Conservation (phyloP, 306 rosid species). For the Lathyrus aphaca region DNA sequence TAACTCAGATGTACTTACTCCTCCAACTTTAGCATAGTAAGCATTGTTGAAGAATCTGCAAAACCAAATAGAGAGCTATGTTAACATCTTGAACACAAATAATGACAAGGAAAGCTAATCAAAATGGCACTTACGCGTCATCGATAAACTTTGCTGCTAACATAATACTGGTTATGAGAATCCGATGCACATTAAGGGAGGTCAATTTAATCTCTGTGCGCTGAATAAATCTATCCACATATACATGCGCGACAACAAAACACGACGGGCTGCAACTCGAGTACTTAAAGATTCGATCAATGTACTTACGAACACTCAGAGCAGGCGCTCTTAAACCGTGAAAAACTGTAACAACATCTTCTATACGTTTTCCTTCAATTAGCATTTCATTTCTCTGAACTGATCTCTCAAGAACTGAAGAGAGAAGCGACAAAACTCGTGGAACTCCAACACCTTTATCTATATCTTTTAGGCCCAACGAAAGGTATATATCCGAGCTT, state of each 20-base stretch:
- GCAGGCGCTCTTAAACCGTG: conserved; percentile 86
- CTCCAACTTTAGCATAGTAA: conserved; percentile 96
- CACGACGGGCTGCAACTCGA: conserved; percentile 95
- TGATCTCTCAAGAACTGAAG: conserved; percentile 76
- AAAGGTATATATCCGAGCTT: conserved; percentile 59
- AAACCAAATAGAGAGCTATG: conserved; percentile 29
- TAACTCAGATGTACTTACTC: conserved; percentile 77
- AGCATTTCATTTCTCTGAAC: conserved; percentile 69
- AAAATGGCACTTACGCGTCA: conserved; percentile 70
- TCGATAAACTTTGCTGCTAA: conserved; percentile 91
- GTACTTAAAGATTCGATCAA: conserved; percentile 90
- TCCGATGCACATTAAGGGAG: conserved; percentile 88
- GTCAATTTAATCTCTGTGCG: conserved; percentile 62
- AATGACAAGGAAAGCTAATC: conserved; percentile 1
- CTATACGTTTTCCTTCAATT: conserved; percentile 51
- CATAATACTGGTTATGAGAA: conserved; percentile 88
- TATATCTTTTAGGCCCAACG: conserved; percentile 65
- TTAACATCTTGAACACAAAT: conserved; percentile 20
- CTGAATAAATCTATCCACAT: conserved; percentile 75
- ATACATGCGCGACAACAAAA: conserved; percentile 77
- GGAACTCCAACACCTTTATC: conserved; percentile 71
- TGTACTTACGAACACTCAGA: conserved; percentile 70
- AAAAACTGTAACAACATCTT: conserved; percentile 68
- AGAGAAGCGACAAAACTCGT: conserved; percentile 74
- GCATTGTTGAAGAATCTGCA: conserved; percentile 94